Percentiles rank a stretch among this genome's conserved stretches.
Conservation (phyloP, 1,284 basidiomycete species). For the Phenoliferia sp. region DNA sequence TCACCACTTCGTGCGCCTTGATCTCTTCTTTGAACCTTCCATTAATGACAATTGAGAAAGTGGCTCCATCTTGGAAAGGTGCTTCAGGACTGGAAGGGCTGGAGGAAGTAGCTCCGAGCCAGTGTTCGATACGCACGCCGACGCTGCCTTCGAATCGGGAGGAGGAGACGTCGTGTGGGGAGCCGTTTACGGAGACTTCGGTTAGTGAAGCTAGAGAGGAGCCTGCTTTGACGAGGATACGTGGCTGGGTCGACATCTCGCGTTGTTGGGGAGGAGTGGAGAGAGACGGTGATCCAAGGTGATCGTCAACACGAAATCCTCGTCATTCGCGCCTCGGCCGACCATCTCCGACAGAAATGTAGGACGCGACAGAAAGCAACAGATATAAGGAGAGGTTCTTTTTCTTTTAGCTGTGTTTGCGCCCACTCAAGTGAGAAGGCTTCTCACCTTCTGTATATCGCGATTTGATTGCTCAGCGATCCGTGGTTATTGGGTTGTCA, state of each 20-base stretch:
- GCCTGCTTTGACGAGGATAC: constrained; percentile 19
- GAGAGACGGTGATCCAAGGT: background rate
- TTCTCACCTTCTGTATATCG: no score
- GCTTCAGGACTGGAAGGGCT: background rate
- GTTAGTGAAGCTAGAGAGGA: constrained; percentile 9
- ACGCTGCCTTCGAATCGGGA: constrained; percentile 6
- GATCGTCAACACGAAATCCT: no score
- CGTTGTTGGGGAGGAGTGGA: background rate
- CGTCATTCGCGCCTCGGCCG: no score
- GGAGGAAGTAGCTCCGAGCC: constrained; percentile 7
- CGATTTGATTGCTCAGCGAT: no score
- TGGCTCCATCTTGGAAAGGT: constrained; percentile 19
- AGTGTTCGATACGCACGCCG: constrained; percentile 14
- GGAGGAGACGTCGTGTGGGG: background rate
- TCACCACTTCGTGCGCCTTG: constrained; percentile 19
- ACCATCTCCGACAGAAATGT: no score
- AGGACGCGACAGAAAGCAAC: no score
- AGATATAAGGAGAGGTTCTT: no score
- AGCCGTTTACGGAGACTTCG: constrained; percentile 9
- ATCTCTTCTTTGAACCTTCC: constrained; percentile 17
- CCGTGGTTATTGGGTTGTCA: no score
- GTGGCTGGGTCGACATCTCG: constrained; percentile 8
- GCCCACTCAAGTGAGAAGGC: no score
- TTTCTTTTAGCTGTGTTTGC: no score
- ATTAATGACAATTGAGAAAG: constrained; percentile 19